Base-by-base conservation (phyloP, 1,139 yeast species). In the Suhomyces ambrosiae region DNA sequence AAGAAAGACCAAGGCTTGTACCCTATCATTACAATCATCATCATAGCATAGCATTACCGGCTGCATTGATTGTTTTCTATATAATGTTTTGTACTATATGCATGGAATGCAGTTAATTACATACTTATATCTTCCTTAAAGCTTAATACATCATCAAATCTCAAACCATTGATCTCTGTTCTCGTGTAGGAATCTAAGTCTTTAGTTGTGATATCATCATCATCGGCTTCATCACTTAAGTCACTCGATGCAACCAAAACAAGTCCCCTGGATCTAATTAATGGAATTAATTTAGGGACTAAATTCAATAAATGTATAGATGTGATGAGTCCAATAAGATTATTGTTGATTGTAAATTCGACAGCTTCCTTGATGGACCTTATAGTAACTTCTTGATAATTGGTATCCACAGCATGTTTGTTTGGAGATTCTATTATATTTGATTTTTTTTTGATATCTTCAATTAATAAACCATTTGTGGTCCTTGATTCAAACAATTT, bases 301-400 rank as follows among this genome's bases (percentile, higher is more conserved):
- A 89, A 67, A 27, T 74, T 68, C 41, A 92, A 65, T 42, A 90
- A 58, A 42, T 83, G 82, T 19, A 80, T 76, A 0, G 95, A 88
- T 14, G 88, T 79, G 15, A 88, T 81, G 14, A 92, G 60, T 14
- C 98, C 98, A 45, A 92, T 71, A 42, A 92, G 69, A 56, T 92
- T 92, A 57, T 92, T 92, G 43, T 76, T 74, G 7, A 82, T 75
- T 1, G 97, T 90, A 58, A 88, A 90, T 41, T 75, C 75, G 2
- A 71, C 74, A 1, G 76, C 76, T 42, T 71, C 75, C 42, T 71
- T 71, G 18, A 72, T 69, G 0, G 76, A 70, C 37, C 73, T 56
- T n/a, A 68, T 67, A 2, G 72, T 63, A 13, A 64, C 56, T 44
- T 71, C 76, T 42, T 68, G 75, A 37, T 59, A 60, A 40, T 56